Evolutionary conservation across 2,329 filamentous ascomycete species (phyloP), one percentile per base, ranked within the genome.

Genomic region (Apiospora pterosperma): DNA sequence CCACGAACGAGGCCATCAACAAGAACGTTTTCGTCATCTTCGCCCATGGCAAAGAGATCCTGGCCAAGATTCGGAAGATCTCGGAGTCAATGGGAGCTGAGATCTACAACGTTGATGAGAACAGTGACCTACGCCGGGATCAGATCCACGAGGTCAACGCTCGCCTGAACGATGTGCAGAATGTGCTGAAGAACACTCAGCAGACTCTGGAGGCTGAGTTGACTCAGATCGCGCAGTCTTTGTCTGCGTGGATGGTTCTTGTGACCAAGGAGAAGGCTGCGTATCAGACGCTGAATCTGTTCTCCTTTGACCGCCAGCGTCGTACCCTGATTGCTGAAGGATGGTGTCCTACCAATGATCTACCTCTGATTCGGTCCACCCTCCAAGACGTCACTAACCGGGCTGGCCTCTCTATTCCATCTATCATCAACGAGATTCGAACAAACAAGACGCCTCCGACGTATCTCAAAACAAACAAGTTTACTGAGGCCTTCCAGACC

Each of bases 11-110:
- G 80, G 85, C 92, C 69, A 86, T 96, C 72, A 89, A 91, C 83
- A 99, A 99, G 88, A 99, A 97, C 72, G 96, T 99, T 64, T 99
- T 99, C 75, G 95, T 99, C 75, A 99, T 99, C 78, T 99, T 99
- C 73, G 96, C 96, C 14, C 96, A 99, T 75, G 96, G 96, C 76
- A 97, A 97, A 80, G 95, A 98, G 79, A 97, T 99, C 71, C 89
- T 99, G 73, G 92, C 94, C 75, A 99, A 99, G 88, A 98, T 99
- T 76, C 90, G 96, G 75, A 98, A 97, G 86, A 98, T 99, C 67
- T 98, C 95, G 1, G 96, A 99, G 81, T 97, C 94, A 10, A 90
- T 99, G 79, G 92, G 95, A 67, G 96, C 96, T 64, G 93, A 97
- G 75, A 87, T 98, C 67, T 99, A 99, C 84, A 93, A 90, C 70